Evolutionary conservation across 768 basidiomycete genomes (phyloP).

Genomic region (Floccularia luteovirens): DNA sequence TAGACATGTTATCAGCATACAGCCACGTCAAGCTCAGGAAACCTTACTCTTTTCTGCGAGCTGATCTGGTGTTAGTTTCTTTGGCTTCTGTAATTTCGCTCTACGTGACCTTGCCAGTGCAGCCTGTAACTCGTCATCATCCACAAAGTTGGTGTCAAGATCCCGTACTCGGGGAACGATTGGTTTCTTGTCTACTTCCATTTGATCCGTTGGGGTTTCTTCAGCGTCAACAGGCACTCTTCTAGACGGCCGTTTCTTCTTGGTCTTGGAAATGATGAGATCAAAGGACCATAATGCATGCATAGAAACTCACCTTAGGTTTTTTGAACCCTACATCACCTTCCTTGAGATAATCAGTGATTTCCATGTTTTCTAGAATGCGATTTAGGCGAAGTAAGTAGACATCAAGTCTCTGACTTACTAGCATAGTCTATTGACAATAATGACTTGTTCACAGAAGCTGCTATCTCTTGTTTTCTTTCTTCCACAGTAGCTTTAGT

Average conservation of each 20-base stretch:
- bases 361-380: conserved; percentile 70
- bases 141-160: conserved; percentile 85
- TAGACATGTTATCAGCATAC: conserved; percentile 3
- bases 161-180: conserved; percentile 60
- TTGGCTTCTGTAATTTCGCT: conserved; percentile 69
- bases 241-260: conserved; percentile 83
- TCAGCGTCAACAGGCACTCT: conserved; percentile 53
- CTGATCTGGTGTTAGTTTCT: conserved; percentile 77
- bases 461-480: conserved; percentile 43
- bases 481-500: conserved; percentile 30
- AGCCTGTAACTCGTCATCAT: conserved; percentile 97
- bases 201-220: conserved; percentile 38
- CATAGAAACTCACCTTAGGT: conserved; percentile 51
- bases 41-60: conserved; percentile 66
- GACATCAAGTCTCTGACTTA: conserved; percentile 31
- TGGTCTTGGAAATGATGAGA: conserved; percentile 76
- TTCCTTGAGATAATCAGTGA: conserved; percentile 84
- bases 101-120: conserved; percentile 82
- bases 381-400: not conserved
- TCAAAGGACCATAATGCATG: conserved; percentile 2
- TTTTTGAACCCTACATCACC: conserved; percentile 96
- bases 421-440: conserved; percentile 87
- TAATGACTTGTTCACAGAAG: conserved; percentile 71
- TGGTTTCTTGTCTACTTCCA: conserved; percentile 80
- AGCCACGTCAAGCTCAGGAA: conserved; percentile 2